Percentiles rank a stretch among this genome's conserved stretches.
These are phyloP conservation scores for Mycosphaerella arachidis DNA, from an alignment of 2,329 filamentous ascomycete species.

Conservation along the genomic window DNA sequence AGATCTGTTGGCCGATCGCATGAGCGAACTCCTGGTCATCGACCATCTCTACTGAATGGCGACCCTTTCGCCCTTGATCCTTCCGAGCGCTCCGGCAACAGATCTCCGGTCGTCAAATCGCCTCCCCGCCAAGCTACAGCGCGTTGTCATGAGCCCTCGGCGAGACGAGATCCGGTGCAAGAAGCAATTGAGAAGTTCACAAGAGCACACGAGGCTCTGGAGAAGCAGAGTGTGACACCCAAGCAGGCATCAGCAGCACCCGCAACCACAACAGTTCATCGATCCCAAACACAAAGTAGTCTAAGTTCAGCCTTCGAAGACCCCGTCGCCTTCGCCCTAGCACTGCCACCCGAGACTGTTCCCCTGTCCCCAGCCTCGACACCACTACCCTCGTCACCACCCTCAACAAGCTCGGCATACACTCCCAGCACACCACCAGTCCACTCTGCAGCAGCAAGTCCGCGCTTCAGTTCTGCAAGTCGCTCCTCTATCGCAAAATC, in stretches of 20 bases:
- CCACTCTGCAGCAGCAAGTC: slow-evolving; percentile 1
- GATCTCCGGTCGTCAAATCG: neutral
- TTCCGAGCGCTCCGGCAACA: neutral
- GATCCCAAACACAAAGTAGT: neutral
- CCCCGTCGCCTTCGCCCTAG: slow-evolving; percentile 17
- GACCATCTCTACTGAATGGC: slow-evolving; percentile 22
- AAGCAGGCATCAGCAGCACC: neutral
- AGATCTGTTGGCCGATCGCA: slow-evolving; percentile 26
- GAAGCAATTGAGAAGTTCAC: neutral
- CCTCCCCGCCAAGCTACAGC: neutral
- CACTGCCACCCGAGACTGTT: slow-evolving; percentile 16
- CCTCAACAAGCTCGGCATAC: neutral
- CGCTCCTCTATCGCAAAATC: neutral
- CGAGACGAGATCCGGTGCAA: neutral
- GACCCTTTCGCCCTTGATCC: slow-evolving; percentile 17
- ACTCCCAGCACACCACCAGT: slow-evolving; percentile 1
- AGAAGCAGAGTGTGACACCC: neutral
- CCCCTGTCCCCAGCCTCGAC: slow-evolving; percentile 6
- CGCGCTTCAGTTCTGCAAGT: neutral
- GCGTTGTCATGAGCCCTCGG: neutral
- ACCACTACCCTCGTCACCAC: slow-evolving; percentile 3
- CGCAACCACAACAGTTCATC: neutral
- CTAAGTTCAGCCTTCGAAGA: slow-evolving; percentile 7
- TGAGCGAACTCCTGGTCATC: slow-evolving; percentile 14
- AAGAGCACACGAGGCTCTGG: slow-evolving; percentile 5